A percentile compares a stretch with the other conserved stretches of the same genome.
phyloP scores from a whole-genome alignment of 148 eudicot species.

The Cornus suecica region DNA sequence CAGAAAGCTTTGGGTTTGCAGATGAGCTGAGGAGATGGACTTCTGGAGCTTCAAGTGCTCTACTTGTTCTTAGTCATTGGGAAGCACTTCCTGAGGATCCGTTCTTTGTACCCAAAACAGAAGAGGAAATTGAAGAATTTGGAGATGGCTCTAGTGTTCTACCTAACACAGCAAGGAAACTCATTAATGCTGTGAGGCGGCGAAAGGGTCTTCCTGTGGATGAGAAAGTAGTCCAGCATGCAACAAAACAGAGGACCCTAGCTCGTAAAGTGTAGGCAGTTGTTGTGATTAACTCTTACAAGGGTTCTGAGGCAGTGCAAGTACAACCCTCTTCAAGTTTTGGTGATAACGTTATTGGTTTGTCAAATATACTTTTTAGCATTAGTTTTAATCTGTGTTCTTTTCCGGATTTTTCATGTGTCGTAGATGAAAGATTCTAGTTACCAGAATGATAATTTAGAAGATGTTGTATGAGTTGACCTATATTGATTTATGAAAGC shows the following conservation, averaged over 20 bases:
- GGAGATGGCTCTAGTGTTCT: slow-evolving; percentile 88
- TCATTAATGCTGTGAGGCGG: slow-evolving; percentile 83
- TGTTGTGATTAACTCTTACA: background rate
- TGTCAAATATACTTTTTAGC: background rate
- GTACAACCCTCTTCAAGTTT: background rate
- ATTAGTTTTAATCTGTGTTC: background rate
- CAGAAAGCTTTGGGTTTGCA: slow-evolving; percentile 92
- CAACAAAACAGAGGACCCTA: slow-evolving; percentile 86
- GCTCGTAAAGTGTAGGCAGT: slow-evolving; percentile 77
- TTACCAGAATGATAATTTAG: background rate
- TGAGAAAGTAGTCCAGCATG: slow-evolving; percentile 90
- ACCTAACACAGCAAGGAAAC: slow-evolving; percentile 80
- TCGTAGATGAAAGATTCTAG: background rate
- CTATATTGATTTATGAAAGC: background rate
- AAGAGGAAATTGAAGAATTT: slow-evolving; percentile 90
- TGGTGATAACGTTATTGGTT: background rate
- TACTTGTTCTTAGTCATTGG: slow-evolving; percentile 92
- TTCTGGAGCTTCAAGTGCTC: slow-evolving; percentile 86
- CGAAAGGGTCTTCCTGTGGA: slow-evolving; percentile 90
- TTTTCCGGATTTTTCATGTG: background rate
- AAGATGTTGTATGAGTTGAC: background rate
- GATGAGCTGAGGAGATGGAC: slow-evolving; percentile 91
- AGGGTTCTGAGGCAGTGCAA: background rate
- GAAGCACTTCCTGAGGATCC: slow-evolving; percentile 84
- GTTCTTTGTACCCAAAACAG: slow-evolving; percentile 90